Evolutionary conservation across 2,329 filamentous ascomycete species (phyloP).

Genomic region (Emergomyces orientalis): DNA sequence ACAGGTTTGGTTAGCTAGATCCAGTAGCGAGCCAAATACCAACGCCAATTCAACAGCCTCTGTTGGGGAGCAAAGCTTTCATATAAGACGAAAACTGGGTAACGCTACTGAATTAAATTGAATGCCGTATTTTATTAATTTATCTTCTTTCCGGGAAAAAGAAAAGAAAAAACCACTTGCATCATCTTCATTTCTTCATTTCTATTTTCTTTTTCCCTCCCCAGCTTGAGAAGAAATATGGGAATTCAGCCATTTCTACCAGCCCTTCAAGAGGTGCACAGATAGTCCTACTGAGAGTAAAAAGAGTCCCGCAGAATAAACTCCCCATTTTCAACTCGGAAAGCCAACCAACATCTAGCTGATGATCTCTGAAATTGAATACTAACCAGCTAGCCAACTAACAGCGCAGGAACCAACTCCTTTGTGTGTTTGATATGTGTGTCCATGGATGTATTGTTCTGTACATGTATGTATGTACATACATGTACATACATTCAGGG

Average conservation of each 20-base stretch:
- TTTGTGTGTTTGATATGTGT: not conserved
- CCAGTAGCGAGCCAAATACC: no score
- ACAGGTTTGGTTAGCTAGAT: no score
- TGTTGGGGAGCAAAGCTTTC: no score
- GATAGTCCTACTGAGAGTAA: not conserved
- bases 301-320: not conserved
- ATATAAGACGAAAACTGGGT: no score
- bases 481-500: not conserved
- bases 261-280: not conserved
- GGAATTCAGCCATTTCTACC: not conserved
- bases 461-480: not conserved
- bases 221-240: no score
- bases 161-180: no score
- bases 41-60: no score
- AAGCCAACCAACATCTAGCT: not conserved
- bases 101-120: not conserved
- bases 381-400: not conserved
- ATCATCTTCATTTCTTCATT: not conserved
- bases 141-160: no score
- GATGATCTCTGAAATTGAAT: not conserved
- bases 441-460: no score
- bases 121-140: not conserved
- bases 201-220: not conserved
- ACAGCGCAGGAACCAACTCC: not conserved
- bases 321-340: not conserved